Evolutionary conservation across 2,329 filamentous ascomycete species (phyloP), one percentile per base, ranked within the genome.

Genomic region (Beauveria scarabaeidicola): DNA sequence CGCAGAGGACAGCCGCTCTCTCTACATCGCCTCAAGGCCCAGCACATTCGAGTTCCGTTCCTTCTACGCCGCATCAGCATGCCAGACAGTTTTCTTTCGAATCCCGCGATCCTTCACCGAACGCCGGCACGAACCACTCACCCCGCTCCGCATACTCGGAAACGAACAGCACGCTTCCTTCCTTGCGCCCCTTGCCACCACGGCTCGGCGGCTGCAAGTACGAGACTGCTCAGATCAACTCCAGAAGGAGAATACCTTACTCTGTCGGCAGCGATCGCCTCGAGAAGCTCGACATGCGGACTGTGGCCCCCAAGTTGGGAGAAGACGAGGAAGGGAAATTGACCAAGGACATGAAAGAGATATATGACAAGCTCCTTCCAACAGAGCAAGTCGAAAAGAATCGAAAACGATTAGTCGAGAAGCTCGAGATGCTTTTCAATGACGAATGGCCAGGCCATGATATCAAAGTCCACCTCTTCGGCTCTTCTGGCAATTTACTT

Each of bases 401-500:
- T 64, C 82, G 93, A 62, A 79, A 81, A 64, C 85, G 83, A 67
- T 83, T 99, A 66, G 85, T 97, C n/a, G 78, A 81, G 65, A 99
- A 97, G 75, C 76, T 99, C 68, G 89, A 96, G 73, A 87, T 82
- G 65, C 84, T 97, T 44, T 85, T 99, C 70, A 94, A 95, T 68
- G 83, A 89, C 8, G 86, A 95, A 70, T 99, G 93, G 90, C 94
- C 94, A 1, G 91, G 89, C 1, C 88, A 91, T 68, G 83, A 95
- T 62, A 97, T 97, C 69, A 86, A 84, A 65, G 94, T 97, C 40
- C 88, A 94, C 71, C 85, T 97, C 17, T 99, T 99, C 80, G 94
- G 94, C n/a, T 97, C 94, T 5, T 97, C 94, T 5, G 94, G 94
- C 52, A 99, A 99, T 73, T 77, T 94, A 72, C 78, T 99, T 60